phyloP scores from a whole-genome alignment of 2,329 filamentous ascomycete species.

The Penicillium sp. region DNA sequence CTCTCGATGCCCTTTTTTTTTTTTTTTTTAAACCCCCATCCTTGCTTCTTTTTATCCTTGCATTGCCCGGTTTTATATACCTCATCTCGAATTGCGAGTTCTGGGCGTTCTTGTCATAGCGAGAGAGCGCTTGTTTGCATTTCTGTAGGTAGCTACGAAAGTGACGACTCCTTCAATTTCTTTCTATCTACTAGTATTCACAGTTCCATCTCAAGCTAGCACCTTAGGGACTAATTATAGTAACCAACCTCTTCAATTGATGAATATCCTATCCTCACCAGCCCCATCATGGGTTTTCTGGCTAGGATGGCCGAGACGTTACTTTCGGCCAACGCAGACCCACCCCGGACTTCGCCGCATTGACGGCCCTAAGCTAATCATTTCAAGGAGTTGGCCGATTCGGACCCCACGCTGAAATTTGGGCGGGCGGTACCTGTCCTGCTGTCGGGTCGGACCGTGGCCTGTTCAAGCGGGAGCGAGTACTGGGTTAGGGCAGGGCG shows the following conservation, averaged over 20 bases:
- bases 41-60: slow-evolving; percentile 1
- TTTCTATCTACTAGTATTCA: background rate
- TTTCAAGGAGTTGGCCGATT: slow-evolving; percentile 3
- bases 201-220: too few relatives aligned
- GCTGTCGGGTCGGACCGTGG: background rate
- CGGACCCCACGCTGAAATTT: background rate
- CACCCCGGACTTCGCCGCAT: slow-evolving; percentile 15
- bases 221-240: too few relatives aligned
- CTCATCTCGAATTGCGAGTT: slow-evolving; percentile 19
- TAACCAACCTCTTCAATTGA: too few relatives aligned
- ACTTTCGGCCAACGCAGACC: slow-evolving; percentile 12
- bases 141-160: slow-evolving; percentile 13
- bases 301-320: slow-evolving; percentile 2
- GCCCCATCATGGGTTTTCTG: too few relatives aligned
- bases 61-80: slow-evolving; percentile 22
- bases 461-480: background rate
- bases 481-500: too few relatives aligned
- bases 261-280: too few relatives aligned
- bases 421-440: background rate
- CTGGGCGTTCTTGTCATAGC: slow-evolving; percentile 9
- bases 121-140: slow-evolving; percentile 10
- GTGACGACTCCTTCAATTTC: slow-evolving; percentile 5
- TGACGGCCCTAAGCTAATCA: background rate
- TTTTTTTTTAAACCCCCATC: too few relatives aligned
- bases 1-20: background rate